Base-by-base conservation (phyloP, 306 rosid genomes). In the Neltuma alba region DNA sequence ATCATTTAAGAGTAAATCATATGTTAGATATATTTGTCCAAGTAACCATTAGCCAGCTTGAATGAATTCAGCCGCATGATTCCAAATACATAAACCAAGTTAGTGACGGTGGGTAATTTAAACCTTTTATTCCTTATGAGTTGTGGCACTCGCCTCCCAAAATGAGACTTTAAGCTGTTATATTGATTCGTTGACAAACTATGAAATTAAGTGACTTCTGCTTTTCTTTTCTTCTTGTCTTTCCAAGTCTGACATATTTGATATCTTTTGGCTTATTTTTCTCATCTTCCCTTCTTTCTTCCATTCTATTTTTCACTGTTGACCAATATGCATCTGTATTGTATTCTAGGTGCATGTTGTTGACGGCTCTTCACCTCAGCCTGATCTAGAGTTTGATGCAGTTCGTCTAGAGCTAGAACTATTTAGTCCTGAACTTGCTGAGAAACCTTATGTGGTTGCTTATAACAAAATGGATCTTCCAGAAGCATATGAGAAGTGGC, bases 401-500 rank as follows among this genome's bases (percentile, higher is more conserved):
- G 93, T 95, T 79, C 97, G 96, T 74, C 87, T 95, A 80, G 99
- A 95, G 82, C 86, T 95, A 78, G 96, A 90, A 72, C 85, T 93
- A 70, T 95, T 93, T 72, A 91, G 87, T 85, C 99, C 99, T 66
- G 97, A 95, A 85, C 84, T 93, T 74, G 89, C 98, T 79, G 97
- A 91, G 83, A 95, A 95, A 86, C 96, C 96, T 82, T 95, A 74
- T 80, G 58, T 95, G 57, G 98, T 95, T 79, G 96, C 94, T 40
- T 93, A 85, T 78, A 93, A 95, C 82, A 93, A 95, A 81, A 93
- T 95, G 97, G 99, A 95, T 83, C 97, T 93, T 86, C 98, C 94
- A n/a, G 99, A 95, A 86, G 97, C 94, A 52, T 82, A 83, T 73
- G 92, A 91, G 82, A 91, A 87, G 77, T 95, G 98, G 97, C 82